Conservation (phyloP, 2,329 filamentous ascomycete species). For the Alternaria metachromatica region DNA sequence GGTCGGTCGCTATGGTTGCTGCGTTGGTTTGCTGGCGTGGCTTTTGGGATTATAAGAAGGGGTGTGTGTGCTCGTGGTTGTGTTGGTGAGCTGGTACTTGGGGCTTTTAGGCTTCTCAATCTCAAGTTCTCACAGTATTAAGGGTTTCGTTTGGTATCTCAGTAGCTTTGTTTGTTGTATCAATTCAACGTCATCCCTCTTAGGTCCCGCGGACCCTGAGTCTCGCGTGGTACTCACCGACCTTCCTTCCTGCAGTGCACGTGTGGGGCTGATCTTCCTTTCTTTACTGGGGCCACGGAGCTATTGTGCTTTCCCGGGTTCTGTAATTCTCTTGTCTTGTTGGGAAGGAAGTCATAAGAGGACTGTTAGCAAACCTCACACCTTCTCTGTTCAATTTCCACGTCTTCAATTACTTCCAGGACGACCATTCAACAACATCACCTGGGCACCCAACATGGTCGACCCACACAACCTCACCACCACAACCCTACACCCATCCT, state of each 20-base stretch:
- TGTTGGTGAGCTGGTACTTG: background rate
- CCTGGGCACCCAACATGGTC: background rate
- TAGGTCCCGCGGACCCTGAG: background rate
- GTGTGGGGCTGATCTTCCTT: background rate
- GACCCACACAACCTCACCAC: background rate
- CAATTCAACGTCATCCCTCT: conserved; percentile 12
- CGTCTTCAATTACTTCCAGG: background rate
- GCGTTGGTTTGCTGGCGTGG: background rate
- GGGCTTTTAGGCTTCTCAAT: background rate
- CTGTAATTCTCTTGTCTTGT: background rate
- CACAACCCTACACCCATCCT: background rate
- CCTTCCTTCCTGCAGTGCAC: background rate
- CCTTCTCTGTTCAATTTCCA: background rate
- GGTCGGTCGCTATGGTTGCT: background rate
- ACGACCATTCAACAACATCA: background rate
- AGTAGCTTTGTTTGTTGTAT: conserved; percentile 1
- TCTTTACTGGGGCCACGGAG: background rate
- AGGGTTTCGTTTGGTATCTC: background rate
- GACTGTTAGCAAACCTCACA: background rate
- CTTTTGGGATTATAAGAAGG: background rate
- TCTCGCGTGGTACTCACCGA: background rate
- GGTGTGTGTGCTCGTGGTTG: background rate
- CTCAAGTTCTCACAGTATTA: background rate
- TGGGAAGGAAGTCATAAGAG: background rate
- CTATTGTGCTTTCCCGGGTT: background rate